Evolutionary conservation across 495 filamentous ascomycete genomes (phyloP).

Genomic region (Aeminium ludgeri): DNA sequence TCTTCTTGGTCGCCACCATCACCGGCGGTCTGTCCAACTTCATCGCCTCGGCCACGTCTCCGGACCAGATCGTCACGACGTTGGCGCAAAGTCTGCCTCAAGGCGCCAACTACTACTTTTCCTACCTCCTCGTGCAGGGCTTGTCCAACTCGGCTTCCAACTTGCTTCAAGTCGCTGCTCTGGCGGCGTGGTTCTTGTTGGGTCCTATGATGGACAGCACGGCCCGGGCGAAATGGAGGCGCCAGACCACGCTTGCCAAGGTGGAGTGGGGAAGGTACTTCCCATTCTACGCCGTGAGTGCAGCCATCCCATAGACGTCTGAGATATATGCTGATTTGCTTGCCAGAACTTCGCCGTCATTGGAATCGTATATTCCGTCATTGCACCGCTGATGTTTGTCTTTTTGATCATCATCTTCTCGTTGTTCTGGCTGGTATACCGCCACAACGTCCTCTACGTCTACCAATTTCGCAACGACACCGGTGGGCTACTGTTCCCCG

Average conservation of each 20-base stretch:
- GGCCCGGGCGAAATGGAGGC: slow-evolving; percentile 71
- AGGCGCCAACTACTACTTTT: slow-evolving; percentile 94
- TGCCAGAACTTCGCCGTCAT: slow-evolving; percentile 93
- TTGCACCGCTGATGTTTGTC: slow-evolving; percentile 77
- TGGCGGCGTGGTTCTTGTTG: slow-evolving; percentile 67
- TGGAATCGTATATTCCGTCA: slow-evolving; percentile 77
- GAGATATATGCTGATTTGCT: no score
- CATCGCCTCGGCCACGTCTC: slow-evolving; percentile 42
- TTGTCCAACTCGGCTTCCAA: slow-evolving; percentile 80
- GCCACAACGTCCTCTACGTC: slow-evolving; percentile 93
- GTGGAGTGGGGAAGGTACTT: slow-evolving; percentile 90
- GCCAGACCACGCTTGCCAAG: slow-evolving; percentile 60
- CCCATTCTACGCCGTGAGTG: slow-evolving; percentile 86
- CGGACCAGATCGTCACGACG: slow-evolving; percentile 35
- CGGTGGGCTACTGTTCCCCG: slow-evolving; percentile 81
- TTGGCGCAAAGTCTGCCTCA: slow-evolving; percentile 70
- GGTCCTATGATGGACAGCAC: slow-evolving; percentile 68
- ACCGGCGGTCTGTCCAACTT: slow-evolving; percentile 60
- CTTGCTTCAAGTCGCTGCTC: slow-evolving; percentile 62
- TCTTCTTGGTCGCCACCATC: slow-evolving; percentile 86
- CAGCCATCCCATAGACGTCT: no score
- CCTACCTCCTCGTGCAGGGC: slow-evolving; percentile 91
- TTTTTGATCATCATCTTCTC: slow-evolving; percentile 92
- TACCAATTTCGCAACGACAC: slow-evolving; percentile 84
- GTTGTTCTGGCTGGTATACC: slow-evolving; percentile 89